These are phyloP conservation scores for Curvularia sp. DNA, from an alignment of 2,329 filamentous ascomycete species.

Conservation along the genomic window DNA sequence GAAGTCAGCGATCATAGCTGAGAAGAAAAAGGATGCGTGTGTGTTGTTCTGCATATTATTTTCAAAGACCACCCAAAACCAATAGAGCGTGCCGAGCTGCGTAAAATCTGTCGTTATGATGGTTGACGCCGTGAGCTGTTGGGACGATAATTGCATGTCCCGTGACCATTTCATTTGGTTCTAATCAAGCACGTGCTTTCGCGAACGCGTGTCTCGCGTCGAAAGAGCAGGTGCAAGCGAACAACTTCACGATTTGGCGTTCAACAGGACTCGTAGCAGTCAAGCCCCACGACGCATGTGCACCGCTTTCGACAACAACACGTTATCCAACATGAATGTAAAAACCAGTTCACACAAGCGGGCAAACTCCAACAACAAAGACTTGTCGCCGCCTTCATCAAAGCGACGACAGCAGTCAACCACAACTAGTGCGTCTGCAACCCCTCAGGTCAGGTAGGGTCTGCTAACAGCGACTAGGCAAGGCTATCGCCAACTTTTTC, in stretches of 20 bases:
- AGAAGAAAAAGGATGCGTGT: not conserved
- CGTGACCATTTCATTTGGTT: not conserved
- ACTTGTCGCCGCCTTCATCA: conserved; percentile 64
- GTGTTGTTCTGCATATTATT: not conserved
- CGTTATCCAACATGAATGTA: conserved; percentile 26
- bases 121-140: not conserved
- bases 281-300: conserved; percentile 5
- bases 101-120: not conserved
- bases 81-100: not conserved
- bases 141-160: not conserved
- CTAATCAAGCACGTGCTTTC: conserved; percentile 40
- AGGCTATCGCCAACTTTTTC: conserved; percentile 83
- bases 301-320: not conserved
- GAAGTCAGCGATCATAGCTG: not conserved
- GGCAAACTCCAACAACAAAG: conserved; percentile 49
- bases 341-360: conserved; percentile 44
- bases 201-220: conserved; percentile 39
- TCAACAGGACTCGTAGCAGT: conserved; percentile 5
- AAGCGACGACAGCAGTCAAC: conserved; percentile 63
- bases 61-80: not conserved
- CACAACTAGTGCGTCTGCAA: conserved; percentile 59
- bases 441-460: not conserved
- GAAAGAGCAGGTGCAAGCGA: conserved; percentile 19
- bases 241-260: conserved; percentile 13
- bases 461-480: conserved; percentile 59